phyloP scores from a whole-genome alignment of 1,139 yeast genomes.

The Zygosaccharomyces pseudobailii region DNA sequence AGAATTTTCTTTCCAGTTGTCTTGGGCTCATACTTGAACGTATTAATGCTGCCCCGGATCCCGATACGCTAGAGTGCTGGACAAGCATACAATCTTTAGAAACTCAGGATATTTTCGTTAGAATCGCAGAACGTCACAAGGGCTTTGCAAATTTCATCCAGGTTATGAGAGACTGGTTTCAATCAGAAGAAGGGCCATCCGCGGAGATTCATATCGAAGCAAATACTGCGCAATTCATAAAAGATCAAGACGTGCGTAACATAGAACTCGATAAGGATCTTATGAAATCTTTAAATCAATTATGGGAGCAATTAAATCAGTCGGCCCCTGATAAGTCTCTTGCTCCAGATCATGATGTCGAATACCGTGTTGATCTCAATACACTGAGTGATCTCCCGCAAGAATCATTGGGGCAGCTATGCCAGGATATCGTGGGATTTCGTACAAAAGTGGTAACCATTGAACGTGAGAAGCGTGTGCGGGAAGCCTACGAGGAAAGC shows the following conservation, averaged over 20 bases:
- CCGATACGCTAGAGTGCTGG: slow-evolving; percentile 9
- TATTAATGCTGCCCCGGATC: slow-evolving; percentile 1
- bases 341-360: slow-evolving; percentile 15
- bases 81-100: slow-evolving; percentile 14
- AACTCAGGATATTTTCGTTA: slow-evolving; percentile 20
- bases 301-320: slow-evolving; percentile 3
- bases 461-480: slow-evolving; percentile 52
- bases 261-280: slow-evolving; percentile 5
- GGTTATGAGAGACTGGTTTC: slow-evolving; percentile 3
- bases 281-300: slow-evolving; percentile 2
- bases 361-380: slow-evolving; percentile 53
- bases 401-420: slow-evolving; percentile 52
- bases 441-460: slow-evolving; percentile 55
- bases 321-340: not conserved
- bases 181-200: not conserved
- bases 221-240: slow-evolving; percentile 19
- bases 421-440: slow-evolving; percentile 56
- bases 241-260: slow-evolving; percentile 7
- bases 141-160: slow-evolving; percentile 4
- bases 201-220: slow-evolving; percentile 18
- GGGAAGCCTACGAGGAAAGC: slow-evolving; percentile 50
- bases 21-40: not conserved
- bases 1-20: slow-evolving; percentile 9
- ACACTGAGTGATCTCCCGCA: slow-evolving; percentile 63
- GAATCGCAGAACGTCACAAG: slow-evolving; percentile 12